Conservation (phyloP, 1,284 basidiomycete genomes). For the Moesziomyces antarcticus region DNA sequence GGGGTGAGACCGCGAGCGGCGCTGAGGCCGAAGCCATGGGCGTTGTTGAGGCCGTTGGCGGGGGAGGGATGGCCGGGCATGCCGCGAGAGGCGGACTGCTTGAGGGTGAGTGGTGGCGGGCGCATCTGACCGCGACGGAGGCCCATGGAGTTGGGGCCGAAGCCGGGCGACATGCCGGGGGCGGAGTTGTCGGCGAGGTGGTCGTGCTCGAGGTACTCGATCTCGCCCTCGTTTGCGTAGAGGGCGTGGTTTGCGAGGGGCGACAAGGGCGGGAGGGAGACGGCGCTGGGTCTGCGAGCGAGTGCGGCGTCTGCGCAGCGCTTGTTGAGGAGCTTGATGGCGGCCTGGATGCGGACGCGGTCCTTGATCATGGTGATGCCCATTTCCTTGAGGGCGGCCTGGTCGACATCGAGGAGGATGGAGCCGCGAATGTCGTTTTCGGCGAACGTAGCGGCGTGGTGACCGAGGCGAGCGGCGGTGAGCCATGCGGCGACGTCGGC, state of each 20-base stretch:
- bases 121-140: slow-evolving; percentile 46
- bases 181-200: slow-evolving; percentile 13
- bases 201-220: slow-evolving; percentile 47
- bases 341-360: slow-evolving; percentile 58
- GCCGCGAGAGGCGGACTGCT: slow-evolving; percentile 41
- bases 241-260: slow-evolving; percentile 18
- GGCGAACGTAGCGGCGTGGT: slow-evolving; percentile 53
- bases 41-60: slow-evolving; percentile 34
- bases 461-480: slow-evolving; percentile 40
- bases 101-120: slow-evolving; percentile 41
- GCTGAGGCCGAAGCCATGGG: slow-evolving; percentile 53
- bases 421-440: slow-evolving; percentile 63
- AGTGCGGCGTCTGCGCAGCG: slow-evolving; percentile 42
- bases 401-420: slow-evolving; percentile 62
- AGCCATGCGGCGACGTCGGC: slow-evolving; percentile 61
- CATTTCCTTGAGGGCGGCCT: slow-evolving; percentile 63
- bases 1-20: slow-evolving; percentile 52
- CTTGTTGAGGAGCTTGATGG: slow-evolving; percentile 64
- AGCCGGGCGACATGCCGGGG: slow-evolving; percentile 7
- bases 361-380: slow-evolving; percentile 64
- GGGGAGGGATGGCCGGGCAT: slow-evolving; percentile 48
- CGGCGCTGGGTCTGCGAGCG: slow-evolving; percentile 26
- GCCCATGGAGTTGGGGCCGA: slow-evolving; percentile 39
- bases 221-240: slow-evolving; percentile 39
- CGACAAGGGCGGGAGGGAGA: slow-evolving; percentile 29